These are phyloP conservation scores for Simmondsia chinensis DNA, from an alignment of 148 eudicot genomes.

Conservation along the genomic window DNA sequence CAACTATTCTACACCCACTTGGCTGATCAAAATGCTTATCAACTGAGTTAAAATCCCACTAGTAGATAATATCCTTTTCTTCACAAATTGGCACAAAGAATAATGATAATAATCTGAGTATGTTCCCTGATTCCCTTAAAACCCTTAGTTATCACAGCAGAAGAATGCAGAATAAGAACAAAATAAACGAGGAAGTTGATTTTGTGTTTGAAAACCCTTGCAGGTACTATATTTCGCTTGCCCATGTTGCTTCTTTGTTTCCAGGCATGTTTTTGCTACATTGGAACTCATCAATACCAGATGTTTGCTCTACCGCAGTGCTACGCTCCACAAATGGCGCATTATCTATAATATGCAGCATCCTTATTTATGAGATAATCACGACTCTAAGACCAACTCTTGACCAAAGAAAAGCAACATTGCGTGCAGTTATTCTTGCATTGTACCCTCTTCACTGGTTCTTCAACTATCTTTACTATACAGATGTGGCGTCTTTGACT, in stretches of 20 bases:
- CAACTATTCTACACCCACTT: no score
- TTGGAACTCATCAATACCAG: conserved; percentile 35
- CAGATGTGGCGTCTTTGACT: conserved; percentile 77
- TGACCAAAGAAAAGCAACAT: conserved; percentile 55
- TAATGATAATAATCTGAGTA: no score
- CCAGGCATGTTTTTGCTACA: conserved; percentile 58
- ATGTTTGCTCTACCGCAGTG: conserved; percentile 49
- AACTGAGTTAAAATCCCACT: no score
- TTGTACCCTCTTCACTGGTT: conserved; percentile 94
- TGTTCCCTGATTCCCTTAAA: conserved; percentile 1
- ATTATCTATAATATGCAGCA: conserved; percentile 58
- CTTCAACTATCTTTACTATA: conserved; percentile 79
- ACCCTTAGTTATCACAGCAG: background rate
- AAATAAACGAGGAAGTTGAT: conserved; percentile 26
- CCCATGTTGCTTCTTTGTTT: conserved; percentile 94
- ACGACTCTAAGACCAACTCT: conserved; percentile 45
- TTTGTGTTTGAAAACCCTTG: conserved; percentile 38
- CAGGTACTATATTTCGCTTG: conserved; percentile 98
- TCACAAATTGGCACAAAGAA: no score
- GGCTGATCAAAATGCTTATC: no score
- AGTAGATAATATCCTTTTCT: no score
- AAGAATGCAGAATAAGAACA: background rate
- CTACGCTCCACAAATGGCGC: conserved; percentile 75
- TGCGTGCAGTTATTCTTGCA: conserved; percentile 48
- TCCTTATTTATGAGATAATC: conserved; percentile 60